Conservation (phyloP, 2,329 filamentous ascomycete species). For the Alternaria angustiovoidea region DNA sequence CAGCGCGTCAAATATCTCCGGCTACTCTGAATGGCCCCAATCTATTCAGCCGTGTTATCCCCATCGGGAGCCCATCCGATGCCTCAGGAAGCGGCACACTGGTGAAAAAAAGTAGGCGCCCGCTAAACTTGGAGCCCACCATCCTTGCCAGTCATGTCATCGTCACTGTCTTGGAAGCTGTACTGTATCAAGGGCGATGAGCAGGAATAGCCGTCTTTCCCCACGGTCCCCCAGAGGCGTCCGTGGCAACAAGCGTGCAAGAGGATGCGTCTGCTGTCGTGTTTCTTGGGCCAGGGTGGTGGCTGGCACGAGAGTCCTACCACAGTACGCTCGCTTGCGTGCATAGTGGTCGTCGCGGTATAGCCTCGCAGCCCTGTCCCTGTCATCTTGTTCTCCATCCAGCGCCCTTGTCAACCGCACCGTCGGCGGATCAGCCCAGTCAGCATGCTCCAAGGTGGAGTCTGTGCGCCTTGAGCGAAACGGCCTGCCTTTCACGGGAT, state of each 20-base stretch:
- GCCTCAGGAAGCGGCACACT: conserved; percentile 37
- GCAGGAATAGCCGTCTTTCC: conserved; percentile 26
- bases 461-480: conserved; percentile 41
- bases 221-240: conserved; percentile 20
- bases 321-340: conserved; percentile 43
- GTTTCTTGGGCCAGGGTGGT: conserved; percentile 36
- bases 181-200: conserved; percentile 11
- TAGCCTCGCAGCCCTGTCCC: conserved; percentile 25
- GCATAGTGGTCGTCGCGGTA: conserved; percentile 31
- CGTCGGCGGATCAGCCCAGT: conserved; percentile 45
- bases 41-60: conserved; percentile 47
- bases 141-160: conserved; percentile 23
- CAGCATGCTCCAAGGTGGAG: conserved; percentile 36
- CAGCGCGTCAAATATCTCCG: conserved; percentile 45
- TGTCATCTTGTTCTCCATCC: conserved; percentile 26
- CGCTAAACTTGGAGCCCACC: conserved; percentile 40
- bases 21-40: conserved; percentile 39
- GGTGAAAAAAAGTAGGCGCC: conserved; percentile 46
- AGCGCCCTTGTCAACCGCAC: conserved; percentile 37
- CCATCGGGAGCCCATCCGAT: conserved; percentile 48
- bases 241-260: conserved; percentile 19
- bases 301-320: conserved; percentile 28
- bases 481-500: conserved; percentile 31
- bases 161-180: conserved; percentile 8
- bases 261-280: conserved; percentile 30